Base-by-base conservation (phyloP, 2,329 filamentous ascomycete species). In the Neopestalotiopsis clavispora region DNA sequence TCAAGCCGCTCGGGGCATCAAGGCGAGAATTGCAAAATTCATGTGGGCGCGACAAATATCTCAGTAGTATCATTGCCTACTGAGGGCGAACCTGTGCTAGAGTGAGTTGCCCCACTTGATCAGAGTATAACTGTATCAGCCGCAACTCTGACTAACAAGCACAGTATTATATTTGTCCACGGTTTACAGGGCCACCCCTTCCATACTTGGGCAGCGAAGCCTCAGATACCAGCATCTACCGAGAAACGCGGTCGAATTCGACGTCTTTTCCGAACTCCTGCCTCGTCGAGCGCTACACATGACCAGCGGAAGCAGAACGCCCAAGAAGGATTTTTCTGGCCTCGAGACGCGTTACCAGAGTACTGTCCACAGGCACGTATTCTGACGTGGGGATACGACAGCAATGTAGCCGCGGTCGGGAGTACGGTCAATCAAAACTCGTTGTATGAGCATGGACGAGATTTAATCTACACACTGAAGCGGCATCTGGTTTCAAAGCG, bases 371-470 rank as follows among this genome's bases (percentile, higher is more conserved):
- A 23, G 28, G 60, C 60, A 13, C 60, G 60, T 12, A 20, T 62
- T 3, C 17, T 42, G 17, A 62, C 60, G 3, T 62, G 60, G 60
- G 60, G 60, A n/a, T 62, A 62, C 32, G 60, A 62, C n/a, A 62
- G 60, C 32, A 34, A 62, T 23, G 32, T 42, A 9, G 38, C 60
- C 30, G 42, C 28, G 14, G 30, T 62, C 17, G 23, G 28, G 6
- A 13, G 17, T 4, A n/a, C 28, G 42, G 17, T 9, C 60, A 62
- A 62, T 23, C n/a, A 38, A 40, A 62, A 14, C 60, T 40, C 60
- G 3, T 34, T 62, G 3, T 62, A 62, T 62, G n/a, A 62, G 38
- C 60, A 62, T 23, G 60, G 60, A 10, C 20, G 38, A 12, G 60
- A 42, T 40, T 14, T 62, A 30, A 62, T 62, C 34, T 13, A 34